These are phyloP conservation scores for Draba incana DNA, from an alignment of 345 rosid species.

Conservation along the genomic window DNA sequence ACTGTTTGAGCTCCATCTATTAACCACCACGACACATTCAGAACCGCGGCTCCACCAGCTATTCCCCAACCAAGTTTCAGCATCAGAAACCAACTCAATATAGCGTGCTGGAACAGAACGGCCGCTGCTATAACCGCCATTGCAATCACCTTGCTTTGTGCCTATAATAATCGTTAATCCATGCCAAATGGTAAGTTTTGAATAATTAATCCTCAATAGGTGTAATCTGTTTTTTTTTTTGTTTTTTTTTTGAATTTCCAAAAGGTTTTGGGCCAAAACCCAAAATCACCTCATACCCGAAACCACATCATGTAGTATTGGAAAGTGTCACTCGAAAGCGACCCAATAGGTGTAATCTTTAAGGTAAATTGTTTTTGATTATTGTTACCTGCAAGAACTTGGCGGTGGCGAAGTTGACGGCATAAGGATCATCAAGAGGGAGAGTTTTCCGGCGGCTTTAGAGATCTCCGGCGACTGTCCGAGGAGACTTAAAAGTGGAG, in stretches of 20 bases:
- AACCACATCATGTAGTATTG: no score
- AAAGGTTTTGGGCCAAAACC: no score
- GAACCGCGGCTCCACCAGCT: conserved; percentile 61
- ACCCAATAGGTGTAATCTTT: neutral
- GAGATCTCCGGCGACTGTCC: conserved; percentile 65
- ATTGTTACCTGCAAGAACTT: conserved; percentile 61
- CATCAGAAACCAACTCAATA: conserved; percentile 73
- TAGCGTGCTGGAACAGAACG: conserved; percentile 52
- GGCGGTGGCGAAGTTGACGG: conserved; percentile 69
- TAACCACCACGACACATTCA: conserved; percentile 69
- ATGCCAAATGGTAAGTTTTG: neutral
- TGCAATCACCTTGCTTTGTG: conserved; percentile 76
- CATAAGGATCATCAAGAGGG: conserved; percentile 79
- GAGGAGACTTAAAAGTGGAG: conserved; percentile 48
- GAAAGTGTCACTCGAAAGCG: no score
- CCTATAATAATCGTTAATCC: conserved; percentile 33
- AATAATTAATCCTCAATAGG: no score
- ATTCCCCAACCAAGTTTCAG: conserved; percentile 64
- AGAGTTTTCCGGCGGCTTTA: conserved; percentile 54
- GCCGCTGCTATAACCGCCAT: conserved; percentile 65
- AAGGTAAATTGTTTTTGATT: neutral
- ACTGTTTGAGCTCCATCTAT: conserved; percentile 51
- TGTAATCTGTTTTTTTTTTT: neutral
- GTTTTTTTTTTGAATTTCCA: no score
- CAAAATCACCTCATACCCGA: no score